These are phyloP conservation scores for Aspergillus sp. DNA, from an alignment of 2,329 filamentous ascomycete species.

Conservation along the genomic window DNA sequence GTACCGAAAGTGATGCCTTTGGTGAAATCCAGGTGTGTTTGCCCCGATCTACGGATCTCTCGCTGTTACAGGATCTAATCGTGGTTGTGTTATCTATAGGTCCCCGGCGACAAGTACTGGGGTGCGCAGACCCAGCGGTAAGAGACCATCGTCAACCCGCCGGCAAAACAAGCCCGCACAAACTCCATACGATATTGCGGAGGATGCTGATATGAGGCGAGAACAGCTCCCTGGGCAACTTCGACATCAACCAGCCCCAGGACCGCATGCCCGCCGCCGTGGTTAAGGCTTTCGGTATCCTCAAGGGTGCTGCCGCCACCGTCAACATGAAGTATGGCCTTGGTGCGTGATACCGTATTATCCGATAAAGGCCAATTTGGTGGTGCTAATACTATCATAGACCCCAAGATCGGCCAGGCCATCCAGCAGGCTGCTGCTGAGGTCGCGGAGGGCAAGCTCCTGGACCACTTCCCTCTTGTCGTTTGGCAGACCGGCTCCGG, in stretches of 20 bases:
- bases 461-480: conserved; percentile 97
- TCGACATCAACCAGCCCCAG: conserved; percentile 98
- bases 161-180: neutral
- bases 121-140: conserved; percentile 91
- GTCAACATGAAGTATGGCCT: conserved; percentile 96
- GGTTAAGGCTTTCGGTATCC: conserved; percentile 88
- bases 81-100: conserved; percentile 39
- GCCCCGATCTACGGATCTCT: neutral
- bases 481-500: conserved; percentile 99
- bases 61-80: conserved; percentile 14
- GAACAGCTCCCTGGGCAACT: conserved; percentile 80
- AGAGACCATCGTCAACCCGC: conserved; percentile 16
- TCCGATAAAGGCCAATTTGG: neutral
- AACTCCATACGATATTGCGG: neutral
- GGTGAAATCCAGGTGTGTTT: conserved; percentile 75
- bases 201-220: conserved; percentile 21
- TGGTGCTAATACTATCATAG: conserved; percentile 43
- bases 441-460: conserved; percentile 87
- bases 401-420: conserved; percentile 84
- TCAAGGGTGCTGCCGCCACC: conserved; percentile 93
- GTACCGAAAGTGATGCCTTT: conserved; percentile 96
- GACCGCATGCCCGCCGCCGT: conserved; percentile 96
- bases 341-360: conserved; percentile 41
- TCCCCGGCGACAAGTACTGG: conserved; percentile 94
- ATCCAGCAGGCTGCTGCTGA: conserved; percentile 94